Evolutionary conservation across 192 early-diverging fungal genomes (phyloP).

Genomic region (Dimargaris cristalligena): DNA sequence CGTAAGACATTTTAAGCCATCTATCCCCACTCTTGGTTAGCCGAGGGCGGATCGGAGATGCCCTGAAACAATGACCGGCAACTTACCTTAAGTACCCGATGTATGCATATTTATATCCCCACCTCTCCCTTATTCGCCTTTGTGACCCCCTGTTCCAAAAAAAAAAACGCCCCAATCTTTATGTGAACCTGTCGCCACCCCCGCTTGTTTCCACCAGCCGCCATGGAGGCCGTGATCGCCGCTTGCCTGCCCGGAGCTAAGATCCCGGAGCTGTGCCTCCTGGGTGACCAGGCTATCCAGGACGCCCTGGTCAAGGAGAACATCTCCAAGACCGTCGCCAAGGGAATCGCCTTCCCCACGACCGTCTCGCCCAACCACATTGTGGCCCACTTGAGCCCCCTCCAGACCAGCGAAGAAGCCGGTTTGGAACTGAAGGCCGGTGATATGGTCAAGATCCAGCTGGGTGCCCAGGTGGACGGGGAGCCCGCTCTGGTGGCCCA

Average conservation of each 20-base stretch:
- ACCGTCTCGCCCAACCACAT: conserved; percentile 68
- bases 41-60: too few species aligned
- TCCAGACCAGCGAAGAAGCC: conserved; percentile 50
- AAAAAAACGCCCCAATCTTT: too few species aligned
- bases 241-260: conserved; percentile 62
- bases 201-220: conserved; percentile 32
- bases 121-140: too few species aligned
- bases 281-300: conserved; percentile 71
- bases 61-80: too few species aligned
- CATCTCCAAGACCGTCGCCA: conserved; percentile 55
- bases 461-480: conserved; percentile 85
- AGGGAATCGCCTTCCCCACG: conserved; percentile 80
- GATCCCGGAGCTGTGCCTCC: conserved; percentile 69
- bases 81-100: too few species aligned
- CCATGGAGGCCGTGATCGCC: conserved; percentile 48
- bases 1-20: too few species aligned
- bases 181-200: conserved; percentile 18
- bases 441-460: conserved; percentile 80
- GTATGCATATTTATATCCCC: too few species aligned
- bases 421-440: conserved; percentile 43
- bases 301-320: conserved; percentile 66
- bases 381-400: conserved; percentile 74
- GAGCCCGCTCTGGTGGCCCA: conserved; percentile 64
- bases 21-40: too few species aligned
- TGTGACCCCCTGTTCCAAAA: too few species aligned